These are phyloP conservation scores for Suillus lakei DNA, from an alignment of 768 basidiomycete genomes.

Conservation along the genomic window DNA sequence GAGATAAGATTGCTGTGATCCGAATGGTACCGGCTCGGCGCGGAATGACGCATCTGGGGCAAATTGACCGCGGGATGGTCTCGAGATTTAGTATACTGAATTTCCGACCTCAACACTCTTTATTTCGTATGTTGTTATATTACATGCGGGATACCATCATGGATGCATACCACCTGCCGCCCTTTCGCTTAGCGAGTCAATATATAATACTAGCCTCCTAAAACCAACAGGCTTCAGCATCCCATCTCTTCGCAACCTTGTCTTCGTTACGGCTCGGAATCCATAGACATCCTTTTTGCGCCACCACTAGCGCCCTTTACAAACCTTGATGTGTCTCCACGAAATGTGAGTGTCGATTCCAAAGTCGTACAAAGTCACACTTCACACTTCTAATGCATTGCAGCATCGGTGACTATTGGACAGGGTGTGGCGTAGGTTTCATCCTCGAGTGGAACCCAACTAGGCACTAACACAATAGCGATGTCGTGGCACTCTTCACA, in stretches of 20 bases:
- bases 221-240: not conserved
- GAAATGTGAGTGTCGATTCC: conserved; percentile 34
- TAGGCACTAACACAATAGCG: not conserved
- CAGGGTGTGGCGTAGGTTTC: conserved; percentile 40
- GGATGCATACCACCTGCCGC: conserved; percentile 15
- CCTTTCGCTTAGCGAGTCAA: conserved; percentile 16
- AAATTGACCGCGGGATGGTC: conserved; percentile 12
- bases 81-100: conserved; percentile 3
- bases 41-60: conserved; percentile 37
- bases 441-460: not conserved
- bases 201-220: conserved; percentile 10
- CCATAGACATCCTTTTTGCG: not conserved
- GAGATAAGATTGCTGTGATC: conserved; percentile 37
- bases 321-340: conserved; percentile 35
- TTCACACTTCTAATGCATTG: conserved; percentile 10
- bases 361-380: not conserved
- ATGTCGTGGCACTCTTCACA: conserved; percentile 6
- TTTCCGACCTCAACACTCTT: conserved; percentile 5
- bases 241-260: conserved; percentile 3
- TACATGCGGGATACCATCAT: not conserved
- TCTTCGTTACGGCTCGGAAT: not conserved
- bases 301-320: conserved; percentile 4
- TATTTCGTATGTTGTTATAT: conserved; percentile 5
- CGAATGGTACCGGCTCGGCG: conserved; percentile 21
- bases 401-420: conserved; percentile 42